phyloP scores from a whole-genome alignment of 768 basidiomycete species.

The Mycena haematopus region DNA sequence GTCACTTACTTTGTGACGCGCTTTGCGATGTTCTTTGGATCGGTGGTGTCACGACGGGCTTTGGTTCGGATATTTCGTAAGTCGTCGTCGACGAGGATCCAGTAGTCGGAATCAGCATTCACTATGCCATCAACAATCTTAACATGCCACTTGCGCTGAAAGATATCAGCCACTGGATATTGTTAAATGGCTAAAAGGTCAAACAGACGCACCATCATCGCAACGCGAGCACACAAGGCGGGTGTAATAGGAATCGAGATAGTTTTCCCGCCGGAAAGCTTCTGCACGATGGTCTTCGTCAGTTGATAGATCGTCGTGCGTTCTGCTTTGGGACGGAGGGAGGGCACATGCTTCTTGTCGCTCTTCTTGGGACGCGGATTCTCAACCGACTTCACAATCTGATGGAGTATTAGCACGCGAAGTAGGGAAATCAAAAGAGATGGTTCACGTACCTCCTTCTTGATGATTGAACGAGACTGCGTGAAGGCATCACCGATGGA shows the following conservation, averaged over 20 bases:
- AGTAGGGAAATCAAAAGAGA: background rate
- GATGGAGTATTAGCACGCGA: background rate
- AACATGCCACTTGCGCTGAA: conserved; percentile 11
- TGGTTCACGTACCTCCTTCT: conserved; percentile 19
- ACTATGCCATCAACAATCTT: background rate
- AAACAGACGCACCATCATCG: conserved; percentile 5
- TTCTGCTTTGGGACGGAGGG: background rate
- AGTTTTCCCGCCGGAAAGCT: no score
- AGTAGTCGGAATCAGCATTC: background rate
- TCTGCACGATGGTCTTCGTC: conserved; percentile 3
- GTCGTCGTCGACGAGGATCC: conserved; percentile 6
- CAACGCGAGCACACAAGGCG: conserved; percentile 10
- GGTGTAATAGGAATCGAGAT: conserved; percentile 5
- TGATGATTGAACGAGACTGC: conserved; percentile 8
- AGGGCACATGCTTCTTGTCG: background rate
- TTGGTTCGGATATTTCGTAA: background rate
- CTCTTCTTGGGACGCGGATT: background rate
- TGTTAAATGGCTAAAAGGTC: background rate
- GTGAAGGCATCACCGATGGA: conserved; percentile 1
- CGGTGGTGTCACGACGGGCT: conserved; percentile 5
- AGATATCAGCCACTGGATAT: no score
- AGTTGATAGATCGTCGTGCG: conserved; percentile 12
- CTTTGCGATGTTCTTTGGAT: conserved; percentile 6
- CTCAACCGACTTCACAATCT: conserved; percentile 10
- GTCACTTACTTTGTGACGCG: no score